Evolutionary conservation across 208 protist species (phyloP), one percentile per base, ranked within the genome.

Genomic region (Angomonas desouzai): DNA sequence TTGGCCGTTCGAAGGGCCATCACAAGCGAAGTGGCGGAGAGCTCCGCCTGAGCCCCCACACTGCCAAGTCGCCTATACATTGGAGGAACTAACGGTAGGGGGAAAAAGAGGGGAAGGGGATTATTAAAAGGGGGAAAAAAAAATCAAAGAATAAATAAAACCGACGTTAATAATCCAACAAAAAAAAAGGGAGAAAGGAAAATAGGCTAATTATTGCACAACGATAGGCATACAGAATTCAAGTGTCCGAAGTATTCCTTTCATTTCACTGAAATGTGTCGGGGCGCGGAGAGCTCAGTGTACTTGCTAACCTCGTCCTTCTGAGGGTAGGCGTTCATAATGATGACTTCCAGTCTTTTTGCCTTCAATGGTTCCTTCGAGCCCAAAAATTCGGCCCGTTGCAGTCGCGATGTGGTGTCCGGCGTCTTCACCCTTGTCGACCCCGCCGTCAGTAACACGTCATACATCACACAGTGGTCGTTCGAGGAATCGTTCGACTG

Each of bases 1-100:
- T 92, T 93, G 34, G 81, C 87, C 18, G 45, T 22, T 9, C 45
- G 9, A 3, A 51, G 6, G 18, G 45, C 36, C 20, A 51, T 16
- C 3, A 51, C 45, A 23, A 51, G 18, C 6, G 45, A 23, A 4
- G 45, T 27, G 10, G 6, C 10, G n/a, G 18, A 13, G 45, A 23
- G 45, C 18, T 13, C 45, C 9, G n/a, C 9, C 20, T 16, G 3
- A 6, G 6, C 45, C 9, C 10, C 20, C 45, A 51, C 9, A 51
- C 36, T 40, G 13, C 36, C 36, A 18, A 40, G 36, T 6, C 36
- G 36, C 36, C 36, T 40, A 40, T 40, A 40, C 36, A 27, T 51
- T 28, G 9, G 9, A 61, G 7, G 22, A 55, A 23, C 6, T 10
- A 9, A 55, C 11, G 13, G 7, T 29, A 29, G 9, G 10, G 11